Conservation (phyloP, 768 basidiomycete species). For the Tubosaeta sp. region DNA sequence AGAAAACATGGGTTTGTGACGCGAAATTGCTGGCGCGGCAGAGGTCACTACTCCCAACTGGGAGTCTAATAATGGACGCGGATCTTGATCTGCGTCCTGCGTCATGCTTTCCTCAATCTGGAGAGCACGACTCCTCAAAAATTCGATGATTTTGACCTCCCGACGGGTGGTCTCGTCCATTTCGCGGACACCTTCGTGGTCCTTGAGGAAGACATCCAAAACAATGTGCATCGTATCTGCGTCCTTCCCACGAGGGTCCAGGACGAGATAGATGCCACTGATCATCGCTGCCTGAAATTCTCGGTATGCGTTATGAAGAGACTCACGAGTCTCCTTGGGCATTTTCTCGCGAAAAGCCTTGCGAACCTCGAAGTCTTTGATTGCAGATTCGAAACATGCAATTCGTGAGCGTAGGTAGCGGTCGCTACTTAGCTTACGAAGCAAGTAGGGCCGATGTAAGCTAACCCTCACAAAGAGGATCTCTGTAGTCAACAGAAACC, state of each 20-base stretch:
- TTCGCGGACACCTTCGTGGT: slow-evolving; percentile 48
- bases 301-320: slow-evolving; percentile 76
- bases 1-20: slow-evolving; percentile 19
- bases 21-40: slow-evolving; percentile 7
- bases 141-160: slow-evolving; percentile 83
- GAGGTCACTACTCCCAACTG: slow-evolving; percentile 30
- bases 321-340: slow-evolving; percentile 60
- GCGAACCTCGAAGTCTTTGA: slow-evolving; percentile 80
- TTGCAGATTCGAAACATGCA: slow-evolving; percentile 89
- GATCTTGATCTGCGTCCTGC: slow-evolving; percentile 15
- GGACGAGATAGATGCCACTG: slow-evolving; percentile 78
- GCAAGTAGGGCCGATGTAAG: slow-evolving; percentile 82
- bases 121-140: slow-evolving; percentile 65
- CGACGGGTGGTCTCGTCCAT: slow-evolving; percentile 79
- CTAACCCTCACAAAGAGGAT: slow-evolving; percentile 82
- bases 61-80: slow-evolving; percentile 25
- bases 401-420: slow-evolving; percentile 75
- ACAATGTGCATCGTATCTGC: slow-evolving; percentile 73
- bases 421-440: slow-evolving; percentile 69
- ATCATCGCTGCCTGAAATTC: slow-evolving; percentile 91
- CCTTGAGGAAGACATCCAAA: slow-evolving; percentile 71
- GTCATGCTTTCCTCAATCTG: slow-evolving; percentile 40
- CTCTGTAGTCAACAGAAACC: slow-evolving; percentile 87
- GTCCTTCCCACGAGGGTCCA: slow-evolving; percentile 70
- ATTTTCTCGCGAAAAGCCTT: slow-evolving; percentile 60